These are phyloP conservation scores for Penicillium angulare DNA, from an alignment of 495 filamentous ascomycete genomes.

Conservation along the genomic window DNA sequence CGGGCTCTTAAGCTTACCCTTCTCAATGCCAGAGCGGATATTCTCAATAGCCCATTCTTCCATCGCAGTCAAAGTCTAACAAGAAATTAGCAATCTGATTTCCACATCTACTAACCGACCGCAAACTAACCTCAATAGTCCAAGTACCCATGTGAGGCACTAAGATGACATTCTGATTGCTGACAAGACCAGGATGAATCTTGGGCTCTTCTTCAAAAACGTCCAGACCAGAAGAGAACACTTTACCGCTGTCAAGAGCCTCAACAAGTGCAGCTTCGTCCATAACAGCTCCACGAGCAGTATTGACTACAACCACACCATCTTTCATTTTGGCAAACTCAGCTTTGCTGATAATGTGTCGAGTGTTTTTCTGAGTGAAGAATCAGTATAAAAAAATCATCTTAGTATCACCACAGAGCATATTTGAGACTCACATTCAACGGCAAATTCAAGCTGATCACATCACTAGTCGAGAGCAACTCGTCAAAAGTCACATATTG, in stretches of 20 bases:
- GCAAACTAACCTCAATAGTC: constrained; percentile 57
- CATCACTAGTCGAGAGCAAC: constrained; percentile 63
- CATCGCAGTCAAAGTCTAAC: constrained; percentile 60
- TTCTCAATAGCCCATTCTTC: constrained; percentile 65
- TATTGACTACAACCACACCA: constrained; percentile 70
- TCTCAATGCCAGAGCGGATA: constrained; percentile 53
- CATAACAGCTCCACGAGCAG: constrained; percentile 66
- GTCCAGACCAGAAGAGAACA: constrained; percentile 61
- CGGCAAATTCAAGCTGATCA: constrained; percentile 73
- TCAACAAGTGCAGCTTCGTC: constrained; percentile 69
- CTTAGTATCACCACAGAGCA: neutral
- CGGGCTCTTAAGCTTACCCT: constrained; percentile 53
- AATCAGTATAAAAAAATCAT: neutral
- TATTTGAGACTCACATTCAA: constrained; percentile 58
- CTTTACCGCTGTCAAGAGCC: constrained; percentile 60
- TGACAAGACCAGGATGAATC: constrained; percentile 59
- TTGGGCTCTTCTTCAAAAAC: constrained; percentile 70
- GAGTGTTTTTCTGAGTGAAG: constrained; percentile 53
- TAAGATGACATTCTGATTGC: constrained; percentile 59
- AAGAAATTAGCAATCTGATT: neutral
- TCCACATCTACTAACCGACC: neutral
- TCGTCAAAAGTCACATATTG: constrained; percentile 69
- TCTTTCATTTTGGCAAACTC: constrained; percentile 70
- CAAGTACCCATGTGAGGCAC: constrained; percentile 71
- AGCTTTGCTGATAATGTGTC: constrained; percentile 60